Base-by-base conservation (phyloP, 768 basidiomycete species). In the Trametes cubensis region DNA sequence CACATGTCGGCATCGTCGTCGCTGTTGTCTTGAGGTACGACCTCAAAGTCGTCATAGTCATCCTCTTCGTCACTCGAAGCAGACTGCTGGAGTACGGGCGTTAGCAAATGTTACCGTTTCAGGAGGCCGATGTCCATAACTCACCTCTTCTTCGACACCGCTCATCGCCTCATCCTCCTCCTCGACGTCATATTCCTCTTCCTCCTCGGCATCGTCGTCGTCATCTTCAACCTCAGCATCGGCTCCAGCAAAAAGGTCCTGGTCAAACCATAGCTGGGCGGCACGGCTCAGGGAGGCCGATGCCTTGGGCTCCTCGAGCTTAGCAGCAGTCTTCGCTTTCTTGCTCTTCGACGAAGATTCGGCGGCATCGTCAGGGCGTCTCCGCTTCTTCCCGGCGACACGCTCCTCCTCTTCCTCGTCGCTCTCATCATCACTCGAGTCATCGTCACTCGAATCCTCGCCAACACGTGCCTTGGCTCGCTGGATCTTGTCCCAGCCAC, bases 251-350 rank as follows among this genome's bases (percentile, higher is more conserved):
- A 99, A 99, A 46, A 97, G 75, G 53, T 90, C 89, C 75, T 97
- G 96, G 66, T 90, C 88, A 76, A 98, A 99, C 97, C 97, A 99
- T n/a, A 98, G 73, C 67, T 89, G 83, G 2, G 94, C 84, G 47
- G 87, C 81, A 48, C 82, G 82, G 67, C 81, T 85, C 14, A 71
- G 69, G 15, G 76, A 70, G 0, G 71, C 67, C 20, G 73, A 63
- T 18, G 67, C 57, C 62, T 74, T 71, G 0, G 79, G 75, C 39
- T 72, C 74, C 21, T 79, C 78, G 38, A 85, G 77, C 34, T 80
- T 78, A 2, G 81, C 79, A 40, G 85, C 71, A 15, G 90, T 75
- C 44, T 83, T 81, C 20, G 75, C 72, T 53, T 83, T 84, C 72
- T 89, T 89, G 39, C 74, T 74, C 45, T 71, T 72, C 40, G 71